Evolutionary conservation across 2,329 filamentous ascomycete species (phyloP), one percentile per base, ranked within the genome.

Genomic region (Atkinsonella texensis): DNA sequence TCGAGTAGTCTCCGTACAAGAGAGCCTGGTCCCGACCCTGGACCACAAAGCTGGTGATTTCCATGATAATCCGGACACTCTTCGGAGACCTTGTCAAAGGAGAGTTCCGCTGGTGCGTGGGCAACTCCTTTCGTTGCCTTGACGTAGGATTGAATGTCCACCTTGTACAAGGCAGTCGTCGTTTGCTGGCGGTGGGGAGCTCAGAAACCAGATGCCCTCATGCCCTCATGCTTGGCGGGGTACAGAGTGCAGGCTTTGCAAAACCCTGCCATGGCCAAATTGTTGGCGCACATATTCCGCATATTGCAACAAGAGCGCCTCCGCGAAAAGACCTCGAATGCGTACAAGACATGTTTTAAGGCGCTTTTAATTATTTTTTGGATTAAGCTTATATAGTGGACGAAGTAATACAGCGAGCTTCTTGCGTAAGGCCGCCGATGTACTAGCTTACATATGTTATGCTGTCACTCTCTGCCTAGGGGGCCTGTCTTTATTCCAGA

Each of bases 41-140:
- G 63, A 89, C 79, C 59, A 97, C 74, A 57, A 88, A 90, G 59
- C 81, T 81, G 52, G 93, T 97, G 68, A 97, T 88, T 57, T 96
- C 88, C 91, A 97, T 96, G 55, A 33, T 49, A 20, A 41, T 2
- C 35, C 38, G 20, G 32, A 23, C 17, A 23, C 18, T 42, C 20
- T 38, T n/a, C 2, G 4, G 7, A 35, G 11, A 31, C 18, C 32
- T 17, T 32, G 43, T 2, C 28, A 40, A 39, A 23, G n/a, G 20
- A 48, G 4, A 3, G 38, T n/a, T n/a, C n/a, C n/a, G 15, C 38
- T 11, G 4, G 35, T 23, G 38, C 40, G 50, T 5, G 18, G 51
- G 17, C 40, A 41, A 49, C n/a, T 20, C 40, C 8, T 38, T 28
- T 15, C 35, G 35, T 13, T 38, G 35, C 35, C 35, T 4, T 2